Evolutionary conservation across 2,329 filamentous ascomycete species (phyloP).

Genomic region (Atkinsonella hypoxylon): DNA sequence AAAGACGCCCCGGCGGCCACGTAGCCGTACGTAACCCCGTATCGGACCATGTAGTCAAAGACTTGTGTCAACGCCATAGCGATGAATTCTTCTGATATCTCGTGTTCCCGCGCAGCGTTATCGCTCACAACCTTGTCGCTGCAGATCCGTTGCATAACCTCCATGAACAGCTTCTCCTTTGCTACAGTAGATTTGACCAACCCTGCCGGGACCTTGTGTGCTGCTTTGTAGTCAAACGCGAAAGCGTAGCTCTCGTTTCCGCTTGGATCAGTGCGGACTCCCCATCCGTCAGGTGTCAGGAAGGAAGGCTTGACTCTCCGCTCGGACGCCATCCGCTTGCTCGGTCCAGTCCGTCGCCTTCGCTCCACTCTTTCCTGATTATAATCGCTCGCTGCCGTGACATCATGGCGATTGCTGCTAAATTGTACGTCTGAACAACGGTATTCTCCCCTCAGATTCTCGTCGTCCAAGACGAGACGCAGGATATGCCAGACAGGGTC

Average conservation of each 20-base stretch:
- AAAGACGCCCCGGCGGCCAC: constrained; percentile 14
- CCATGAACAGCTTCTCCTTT: constrained; percentile 9
- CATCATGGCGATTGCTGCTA: neutral
- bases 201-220: constrained; percentile 5
- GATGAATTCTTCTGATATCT: neutral
- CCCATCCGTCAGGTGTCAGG: constrained; percentile 8
- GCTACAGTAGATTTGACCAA: neutral
- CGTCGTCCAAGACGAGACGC: neutral
- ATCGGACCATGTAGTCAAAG: constrained; percentile 12
- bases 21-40: constrained; percentile 14
- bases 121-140: neutral
- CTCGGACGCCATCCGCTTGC: constrained; percentile 7
- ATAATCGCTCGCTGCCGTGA: neutral
- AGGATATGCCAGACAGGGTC: neutral
- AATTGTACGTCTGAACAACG: neutral
- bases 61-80: constrained; percentile 12
- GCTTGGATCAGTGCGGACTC: constrained; percentile 5
- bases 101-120: constrained; percentile 2
- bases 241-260: constrained; percentile 6
- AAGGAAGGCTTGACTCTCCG: constrained; percentile 3
- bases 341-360: constrained; percentile 6
- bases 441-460: neutral
- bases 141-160: constrained; percentile 6
- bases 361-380: constrained; percentile 1
- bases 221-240: constrained; percentile 8